Conservation (phyloP, 1,284 basidiomycete species). For the Pyrrhoderma noxium region DNA sequence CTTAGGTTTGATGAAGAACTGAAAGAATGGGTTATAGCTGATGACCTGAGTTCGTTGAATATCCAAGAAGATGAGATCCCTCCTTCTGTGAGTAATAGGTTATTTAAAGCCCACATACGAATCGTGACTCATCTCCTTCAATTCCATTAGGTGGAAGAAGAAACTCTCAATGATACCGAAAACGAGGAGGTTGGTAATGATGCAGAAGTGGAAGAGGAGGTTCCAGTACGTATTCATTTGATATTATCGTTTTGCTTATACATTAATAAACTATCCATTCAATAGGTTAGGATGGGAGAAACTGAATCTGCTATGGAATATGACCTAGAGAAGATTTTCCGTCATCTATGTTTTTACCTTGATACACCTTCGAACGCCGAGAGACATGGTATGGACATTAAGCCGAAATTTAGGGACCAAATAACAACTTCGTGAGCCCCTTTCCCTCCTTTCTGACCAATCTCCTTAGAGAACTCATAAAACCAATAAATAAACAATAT, state of each 20-base stretch:
- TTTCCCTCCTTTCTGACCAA: not conserved
- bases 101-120: not conserved
- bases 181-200: no score
- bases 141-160: not conserved
- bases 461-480: not conserved
- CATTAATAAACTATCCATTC: not conserved
- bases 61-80: not conserved
- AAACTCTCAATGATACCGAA: conserved; percentile 1
- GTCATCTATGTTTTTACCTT: conserved; percentile 80
- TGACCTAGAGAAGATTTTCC: conserved; percentile 70
- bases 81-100: conserved; percentile 4
- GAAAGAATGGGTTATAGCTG: conserved; percentile 38
- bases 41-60: not conserved
- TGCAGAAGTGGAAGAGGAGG: not conserved
- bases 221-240: no score
- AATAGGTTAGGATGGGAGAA: conserved; percentile 56
- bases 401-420: conserved; percentile 45
- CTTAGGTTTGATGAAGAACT: conserved; percentile 27
- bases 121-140: not conserved
- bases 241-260: not conserved
- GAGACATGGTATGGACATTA: conserved; percentile 51
- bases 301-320: conserved; percentile 60
- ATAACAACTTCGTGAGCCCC: conserved; percentile 44
- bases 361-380: conserved; percentile 72
- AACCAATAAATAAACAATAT: not conserved